phyloP scores from a whole-genome alignment of 257 asterid genomes.

The Solanum lignicaule region DNA sequence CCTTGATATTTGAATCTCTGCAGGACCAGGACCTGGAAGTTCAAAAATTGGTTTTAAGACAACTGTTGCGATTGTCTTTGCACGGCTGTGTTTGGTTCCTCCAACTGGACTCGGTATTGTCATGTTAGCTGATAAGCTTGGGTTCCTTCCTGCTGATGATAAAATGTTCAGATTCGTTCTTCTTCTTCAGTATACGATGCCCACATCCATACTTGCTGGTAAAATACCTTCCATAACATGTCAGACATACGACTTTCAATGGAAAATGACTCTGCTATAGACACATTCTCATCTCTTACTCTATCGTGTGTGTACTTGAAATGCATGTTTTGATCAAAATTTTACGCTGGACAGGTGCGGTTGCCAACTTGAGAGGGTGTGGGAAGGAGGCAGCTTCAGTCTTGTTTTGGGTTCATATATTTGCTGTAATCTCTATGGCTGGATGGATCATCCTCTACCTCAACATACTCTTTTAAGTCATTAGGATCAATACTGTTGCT shows the following conservation, averaged over 20 bases:
- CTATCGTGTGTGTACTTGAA: background rate
- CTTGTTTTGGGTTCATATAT: constrained; percentile 95
- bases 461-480: constrained; percentile 55
- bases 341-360: constrained; percentile 54
- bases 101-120: constrained; percentile 84
- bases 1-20: constrained; percentile 3
- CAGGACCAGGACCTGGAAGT: constrained; percentile 74
- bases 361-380: constrained; percentile 94
- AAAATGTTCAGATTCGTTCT: constrained; percentile 94
- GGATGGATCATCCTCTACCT: constrained; percentile 93
- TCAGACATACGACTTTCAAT: background rate
- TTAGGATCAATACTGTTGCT: background rate
- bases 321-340: background rate
- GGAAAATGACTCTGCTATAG: background rate
- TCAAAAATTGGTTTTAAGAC: constrained; percentile 74
- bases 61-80: constrained; percentile 78
- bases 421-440: constrained; percentile 91
- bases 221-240: background rate
- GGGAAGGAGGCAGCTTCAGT: constrained; percentile 92
- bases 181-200: constrained; percentile 97
- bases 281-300: background rate
- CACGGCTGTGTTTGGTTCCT: constrained; percentile 77
- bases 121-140: constrained; percentile 81
- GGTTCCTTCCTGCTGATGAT: constrained; percentile 79
- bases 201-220: constrained; percentile 96